phyloP scores from a whole-genome alignment of 2,329 filamentous ascomycete species.

The Simplicillium sp. region DNA sequence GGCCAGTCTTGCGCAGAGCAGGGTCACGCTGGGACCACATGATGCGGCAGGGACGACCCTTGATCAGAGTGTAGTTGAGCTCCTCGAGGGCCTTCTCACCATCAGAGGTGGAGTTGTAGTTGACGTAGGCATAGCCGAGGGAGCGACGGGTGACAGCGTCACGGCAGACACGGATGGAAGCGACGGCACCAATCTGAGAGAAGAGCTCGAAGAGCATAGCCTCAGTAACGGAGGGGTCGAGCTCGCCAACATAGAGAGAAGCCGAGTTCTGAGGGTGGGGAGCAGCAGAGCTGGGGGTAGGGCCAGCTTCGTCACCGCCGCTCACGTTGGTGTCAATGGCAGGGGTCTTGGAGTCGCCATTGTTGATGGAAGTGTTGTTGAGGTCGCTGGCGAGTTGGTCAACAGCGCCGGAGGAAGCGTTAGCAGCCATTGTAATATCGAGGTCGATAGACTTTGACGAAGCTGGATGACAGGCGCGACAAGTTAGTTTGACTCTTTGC shows the following conservation, averaged over 20 bases:
- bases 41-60: conserved; percentile 97
- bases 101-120: conserved; percentile 96
- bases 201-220: conserved; percentile 99
- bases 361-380: conserved; percentile 60
- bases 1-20: conserved; percentile 95
- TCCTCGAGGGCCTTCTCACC: conserved; percentile 98
- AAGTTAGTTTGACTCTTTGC: conserved; percentile 7
- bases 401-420: conserved; percentile 52
- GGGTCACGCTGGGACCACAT: conserved; percentile 99
- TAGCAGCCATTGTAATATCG: conserved; percentile 47
- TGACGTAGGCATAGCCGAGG: conserved; percentile 98
- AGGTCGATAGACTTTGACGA: conserved; percentile 6
- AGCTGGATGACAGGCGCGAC: conserved; percentile 10
- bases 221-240: conserved; percentile 95
- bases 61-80: conserved; percentile 99
- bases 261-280: conserved; percentile 84
- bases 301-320: conserved; percentile 46
- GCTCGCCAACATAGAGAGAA: conserved; percentile 97
- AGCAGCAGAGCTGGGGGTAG: conserved; percentile 65
- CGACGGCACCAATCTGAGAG: conserved; percentile 97
- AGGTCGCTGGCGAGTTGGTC: conserved; percentile 76
- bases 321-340: conserved; percentile 66
- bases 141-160: conserved; percentile 97
- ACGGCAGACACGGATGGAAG: conserved; percentile 98
- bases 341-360: conserved; percentile 56